Conservation (phyloP, 306 rosid genomes). For the Gleditsia sinensis region DNA sequence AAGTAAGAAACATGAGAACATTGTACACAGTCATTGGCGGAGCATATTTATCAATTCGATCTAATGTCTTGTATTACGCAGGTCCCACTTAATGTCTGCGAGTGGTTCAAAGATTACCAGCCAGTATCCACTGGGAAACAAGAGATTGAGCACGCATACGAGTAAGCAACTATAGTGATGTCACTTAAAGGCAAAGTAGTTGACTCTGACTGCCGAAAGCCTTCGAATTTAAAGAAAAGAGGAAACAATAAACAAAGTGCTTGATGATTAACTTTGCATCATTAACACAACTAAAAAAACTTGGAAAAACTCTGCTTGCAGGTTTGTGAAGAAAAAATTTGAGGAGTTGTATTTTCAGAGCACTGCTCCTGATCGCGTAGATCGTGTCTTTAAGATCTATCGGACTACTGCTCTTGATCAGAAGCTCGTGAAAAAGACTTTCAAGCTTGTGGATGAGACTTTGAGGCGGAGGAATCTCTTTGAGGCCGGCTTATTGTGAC, state of each 20-base stretch:
- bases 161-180: constrained; percentile 59
- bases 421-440: constrained; percentile 96
- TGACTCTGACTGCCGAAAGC: constrained; percentile 24
- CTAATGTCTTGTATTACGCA: constrained; percentile 47
- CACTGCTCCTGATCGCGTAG: constrained; percentile 88
- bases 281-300: not conserved
- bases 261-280: not conserved
- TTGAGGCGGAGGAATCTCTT: constrained; percentile 91
- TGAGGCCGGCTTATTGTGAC: constrained; percentile 94
- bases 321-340: constrained; percentile 97
- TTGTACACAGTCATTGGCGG: constrained; percentile 16
- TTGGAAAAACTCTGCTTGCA: constrained; percentile 31
- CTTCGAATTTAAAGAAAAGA: not conserved
- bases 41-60: constrained; percentile 33
- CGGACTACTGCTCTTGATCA: constrained; percentile 98
- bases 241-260: not conserved
- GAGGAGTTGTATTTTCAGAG: constrained; percentile 93
- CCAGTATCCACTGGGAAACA: constrained; percentile 89
- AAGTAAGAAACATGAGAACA: constrained; percentile 54
- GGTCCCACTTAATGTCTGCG: constrained; percentile 91
- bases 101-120: constrained; percentile 96
- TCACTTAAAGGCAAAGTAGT: constrained; percentile 12
- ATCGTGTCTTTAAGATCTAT: constrained; percentile 88
- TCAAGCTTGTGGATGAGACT: constrained; percentile 97
- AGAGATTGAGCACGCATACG: constrained; percentile 91